These are phyloP conservation scores for Gracilaria gracilis DNA, from an alignment of 23 red algal species.

Conservation along the genomic window DNA sequence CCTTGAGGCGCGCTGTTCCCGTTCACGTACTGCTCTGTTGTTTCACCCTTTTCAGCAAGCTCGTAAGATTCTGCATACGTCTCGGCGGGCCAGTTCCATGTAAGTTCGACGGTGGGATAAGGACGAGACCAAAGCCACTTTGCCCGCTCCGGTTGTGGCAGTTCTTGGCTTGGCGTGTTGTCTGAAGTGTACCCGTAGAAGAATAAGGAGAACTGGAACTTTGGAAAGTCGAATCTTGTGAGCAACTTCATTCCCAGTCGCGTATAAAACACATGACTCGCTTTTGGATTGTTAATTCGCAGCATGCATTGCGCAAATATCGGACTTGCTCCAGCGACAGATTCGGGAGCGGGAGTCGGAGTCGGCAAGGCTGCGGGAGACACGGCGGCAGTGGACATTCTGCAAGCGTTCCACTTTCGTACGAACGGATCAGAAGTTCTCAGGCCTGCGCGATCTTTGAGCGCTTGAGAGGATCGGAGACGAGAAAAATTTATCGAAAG, in stretches of 20 bases:
- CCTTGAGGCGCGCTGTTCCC: slow-evolving; percentile 83
- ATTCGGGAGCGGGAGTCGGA: slow-evolving; percentile 20
- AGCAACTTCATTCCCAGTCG: slow-evolving; percentile 86
- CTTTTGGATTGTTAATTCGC: slow-evolving; percentile 75
- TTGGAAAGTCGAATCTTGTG: slow-evolving; percentile 93
- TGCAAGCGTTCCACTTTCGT: background rate
- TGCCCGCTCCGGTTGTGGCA: slow-evolving; percentile 85
- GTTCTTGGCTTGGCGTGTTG: slow-evolving; percentile 10
- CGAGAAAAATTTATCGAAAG: background rate
- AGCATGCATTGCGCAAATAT: slow-evolving; percentile 99
- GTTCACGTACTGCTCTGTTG: slow-evolving; percentile 71
- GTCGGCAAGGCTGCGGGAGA: slow-evolving; percentile 26
- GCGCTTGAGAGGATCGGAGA: background rate
- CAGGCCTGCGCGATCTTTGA: background rate
- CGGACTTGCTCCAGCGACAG: slow-evolving; percentile 77
- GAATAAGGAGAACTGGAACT: slow-evolving; percentile 89
- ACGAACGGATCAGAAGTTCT: background rate
- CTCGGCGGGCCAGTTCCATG: slow-evolving; percentile 93
- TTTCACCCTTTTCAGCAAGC: slow-evolving; percentile 28
- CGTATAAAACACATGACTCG: slow-evolving; percentile 80
- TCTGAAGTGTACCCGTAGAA: slow-evolving; percentile 93
- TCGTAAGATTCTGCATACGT: slow-evolving; percentile 42
- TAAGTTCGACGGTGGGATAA: slow-evolving; percentile 96
- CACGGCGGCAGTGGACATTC: slow-evolving; percentile 8
- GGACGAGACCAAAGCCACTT: slow-evolving; percentile 87